Percentiles rank a stretch among this genome's conserved stretches.
Conservation (phyloP, 371 early-diverging fungal species). For the Mortierella sp. region DNA sequence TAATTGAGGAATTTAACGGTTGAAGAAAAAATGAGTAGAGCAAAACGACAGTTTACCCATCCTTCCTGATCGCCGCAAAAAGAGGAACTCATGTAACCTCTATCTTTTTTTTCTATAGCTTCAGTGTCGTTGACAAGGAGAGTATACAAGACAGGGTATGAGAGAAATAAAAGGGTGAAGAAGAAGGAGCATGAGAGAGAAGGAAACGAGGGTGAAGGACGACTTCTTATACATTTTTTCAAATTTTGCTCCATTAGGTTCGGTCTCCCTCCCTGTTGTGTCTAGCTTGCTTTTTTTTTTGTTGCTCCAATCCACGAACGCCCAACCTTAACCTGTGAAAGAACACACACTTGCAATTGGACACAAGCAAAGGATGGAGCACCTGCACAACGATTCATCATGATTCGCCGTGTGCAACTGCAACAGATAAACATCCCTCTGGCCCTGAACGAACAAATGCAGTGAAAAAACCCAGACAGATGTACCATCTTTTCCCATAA, state of each 20-base stretch:
- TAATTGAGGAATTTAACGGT: no score
- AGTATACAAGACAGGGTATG: background rate
- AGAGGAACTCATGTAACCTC: constrained; percentile 6
- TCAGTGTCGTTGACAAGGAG: background rate
- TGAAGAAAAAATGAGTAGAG: background rate
- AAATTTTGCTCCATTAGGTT: constrained; percentile 11
- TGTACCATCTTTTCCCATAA: no score
- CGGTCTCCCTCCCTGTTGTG: background rate
- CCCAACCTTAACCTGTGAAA: background rate
- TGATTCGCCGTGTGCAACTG: no score
- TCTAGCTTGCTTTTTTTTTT: background rate
- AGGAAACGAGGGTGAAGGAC: background rate
- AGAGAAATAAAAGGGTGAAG: background rate
- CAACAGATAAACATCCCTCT: no score
- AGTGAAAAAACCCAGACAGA: no score
- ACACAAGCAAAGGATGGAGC: no score
- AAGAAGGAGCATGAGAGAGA: background rate
- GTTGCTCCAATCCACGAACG: background rate
- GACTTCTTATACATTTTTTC: background rate
- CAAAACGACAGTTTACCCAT: background rate
- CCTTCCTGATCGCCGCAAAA: constrained; percentile 16
- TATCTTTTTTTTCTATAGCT: background rate
- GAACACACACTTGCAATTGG: no score
- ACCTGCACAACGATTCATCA: no score
- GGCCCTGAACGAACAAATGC: no score